Evolutionary conservation across 2,329 filamentous ascomycete species (phyloP), one percentile per base, ranked within the genome.

Genomic region (Paracoccidioides lutzii): DNA sequence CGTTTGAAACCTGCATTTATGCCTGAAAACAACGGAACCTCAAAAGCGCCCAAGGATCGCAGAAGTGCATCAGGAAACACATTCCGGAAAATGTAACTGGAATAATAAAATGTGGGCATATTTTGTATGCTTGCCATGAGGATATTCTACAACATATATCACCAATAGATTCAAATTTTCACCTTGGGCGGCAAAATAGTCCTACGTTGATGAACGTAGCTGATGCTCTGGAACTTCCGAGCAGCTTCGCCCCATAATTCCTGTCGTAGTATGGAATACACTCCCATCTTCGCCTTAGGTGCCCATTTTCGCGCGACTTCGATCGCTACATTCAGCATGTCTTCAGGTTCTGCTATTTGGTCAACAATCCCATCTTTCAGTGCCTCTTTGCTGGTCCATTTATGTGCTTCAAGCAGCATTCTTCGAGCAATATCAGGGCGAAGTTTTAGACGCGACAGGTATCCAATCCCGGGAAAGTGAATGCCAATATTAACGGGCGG

Each of bases 11-110:
- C 63, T 4, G 60, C 59, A 30, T 43, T 52, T 38, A 42, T 49
- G 28, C 28, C 41, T 42, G 58, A 58, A 4, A 59, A 64, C 49
- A 58, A 58, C 37, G 62, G 61, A 54, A 55, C 60, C 37, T 60
- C 59, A 51, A 66, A 67, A 60, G 60, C 63, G 44, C 55, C 66
- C 6, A 75, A 74, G 60, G 73, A 74, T 49, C 71, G 75, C 55
- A 70, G 75, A 61, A 77, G 74, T 65, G 75, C 75, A 14, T 76
- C 75, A 51, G 69, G 69, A 4, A 77, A 77, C 59, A 71, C 74
- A 4, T 76, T 77, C 65, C 67, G 74, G 54, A 68, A 63, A 53
- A 75, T 76, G 70, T 75, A 62, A 71, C 60, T 35, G 43, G 41
- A n/a, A 35, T 49, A 38, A 30, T 49, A 44, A 30, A 7, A 33